Base-by-base conservation (phyloP, 176 grass and related monocot species). In the Microstegium vimineum region DNA sequence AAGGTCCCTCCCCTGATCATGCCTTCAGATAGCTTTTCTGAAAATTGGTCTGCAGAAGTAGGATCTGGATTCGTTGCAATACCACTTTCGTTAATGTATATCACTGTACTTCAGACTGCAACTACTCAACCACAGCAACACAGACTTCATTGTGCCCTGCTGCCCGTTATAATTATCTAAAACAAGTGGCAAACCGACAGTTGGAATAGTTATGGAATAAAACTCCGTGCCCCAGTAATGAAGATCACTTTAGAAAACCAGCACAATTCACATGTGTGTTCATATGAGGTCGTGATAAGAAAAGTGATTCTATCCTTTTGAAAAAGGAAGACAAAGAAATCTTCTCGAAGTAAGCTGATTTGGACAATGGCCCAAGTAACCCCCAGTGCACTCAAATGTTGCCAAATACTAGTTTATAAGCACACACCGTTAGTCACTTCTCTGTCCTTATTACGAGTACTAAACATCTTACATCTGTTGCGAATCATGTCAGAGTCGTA, bases 11-110 rank as follows among this genome's bases (percentile, higher is more conserved):
- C 32, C 18, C 66, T 59, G 72, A 71, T 7, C 88, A 82, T 86
- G 88, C 88, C 22, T 90, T 90, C 78, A 90, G n/a, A 84, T 66
- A 60, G 62, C 81, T 80, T 87, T 73, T 57, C 68, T 70, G 34
- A 59, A 82, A 60, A 71, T 69, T 70, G 54, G 36, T 28, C 20
- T n/a, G 15, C 35, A 12, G 43, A 47, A 47, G 57, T 82, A 36
- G 54, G 72, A 82, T 43, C 68, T 57, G 27, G 57, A 82, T 73
- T 66, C 15, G 28, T 56, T 76, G 22, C 33, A 1, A n/a, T 25
- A 26, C 27, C 35, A 66, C 27, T 82, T 82, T 17, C 8, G 5
- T 46, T 77, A n/a, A 25, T 66, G 43, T 32, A 57, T 36, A 65
- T 64, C 25, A 52, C 31, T 31, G 41, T 72, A 64, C 65, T 82